These are phyloP conservation scores for Kodamaea derodonti DNA, from an alignment of 1,139 yeast species.

Conservation along the genomic window DNA sequence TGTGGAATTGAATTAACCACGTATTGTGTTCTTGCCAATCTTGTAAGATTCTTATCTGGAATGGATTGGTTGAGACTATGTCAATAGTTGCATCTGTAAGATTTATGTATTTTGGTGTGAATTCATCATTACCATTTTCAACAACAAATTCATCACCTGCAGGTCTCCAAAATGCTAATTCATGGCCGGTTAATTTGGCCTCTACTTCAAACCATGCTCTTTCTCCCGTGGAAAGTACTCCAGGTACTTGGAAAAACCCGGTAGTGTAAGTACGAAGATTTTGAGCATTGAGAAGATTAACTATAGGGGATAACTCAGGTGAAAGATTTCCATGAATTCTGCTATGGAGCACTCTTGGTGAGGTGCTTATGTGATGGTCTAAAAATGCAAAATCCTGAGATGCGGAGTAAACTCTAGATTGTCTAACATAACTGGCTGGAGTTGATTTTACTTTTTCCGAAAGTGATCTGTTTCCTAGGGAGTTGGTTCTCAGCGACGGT, in stretches of 20 bases:
- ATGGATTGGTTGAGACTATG: constrained; percentile 12
- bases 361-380: constrained; percentile 6
- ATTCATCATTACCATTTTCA: constrained; percentile 28
- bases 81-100: constrained; percentile 43
- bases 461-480: constrained; percentile 13
- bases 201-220: constrained; percentile 36
- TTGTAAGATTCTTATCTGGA: constrained; percentile 33
- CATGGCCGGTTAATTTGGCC: constrained; percentile 49
- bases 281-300: constrained; percentile 41
- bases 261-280: constrained; percentile 35
- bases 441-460: constrained; percentile 31
- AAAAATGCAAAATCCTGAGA: constrained; percentile 9
- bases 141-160: constrained; percentile 21
- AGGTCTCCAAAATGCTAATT: constrained; percentile 47
- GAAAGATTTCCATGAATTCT: constrained; percentile 27
- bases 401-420: constrained; percentile 30
- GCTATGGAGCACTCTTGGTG: constrained; percentile 13
- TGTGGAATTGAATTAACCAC: constrained; percentile 31
- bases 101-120: constrained; percentile 46
- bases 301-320: constrained; percentile 38
- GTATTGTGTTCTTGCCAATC: constrained; percentile 34
- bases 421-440: constrained; percentile 39
- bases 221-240: constrained; percentile 14
- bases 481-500: constrained; percentile 1
- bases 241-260: constrained; percentile 30